Evolutionary conservation across 2,329 filamentous ascomycete species (phyloP).

Genomic region (Cladosporium phlei): DNA sequence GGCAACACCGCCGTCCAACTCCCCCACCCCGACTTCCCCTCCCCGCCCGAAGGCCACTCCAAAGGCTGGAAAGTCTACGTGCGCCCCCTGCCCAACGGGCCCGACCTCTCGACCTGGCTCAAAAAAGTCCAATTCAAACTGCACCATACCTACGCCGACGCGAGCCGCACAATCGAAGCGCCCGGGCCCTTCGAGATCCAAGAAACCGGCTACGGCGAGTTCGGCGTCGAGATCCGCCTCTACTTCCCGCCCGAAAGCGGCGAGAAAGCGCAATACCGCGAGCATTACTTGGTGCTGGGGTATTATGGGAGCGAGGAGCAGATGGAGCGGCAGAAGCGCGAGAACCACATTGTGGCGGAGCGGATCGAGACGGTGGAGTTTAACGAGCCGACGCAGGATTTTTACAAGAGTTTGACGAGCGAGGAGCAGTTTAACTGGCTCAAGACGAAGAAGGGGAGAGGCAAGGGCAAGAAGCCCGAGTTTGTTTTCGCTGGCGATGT

Average conservation of each 20-base stretch:
- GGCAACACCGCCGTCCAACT: slow-evolving; percentile 50
- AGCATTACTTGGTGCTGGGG: slow-evolving; percentile 86
- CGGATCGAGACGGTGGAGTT: slow-evolving; percentile 93
- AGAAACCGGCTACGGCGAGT: slow-evolving; percentile 97
- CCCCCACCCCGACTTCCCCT: slow-evolving; percentile 71
- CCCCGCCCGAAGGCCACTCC: slow-evolving; percentile 82
- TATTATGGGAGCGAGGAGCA: slow-evolving; percentile 78
- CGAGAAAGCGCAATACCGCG: slow-evolving; percentile 94
- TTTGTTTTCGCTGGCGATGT: slow-evolving; percentile 54
- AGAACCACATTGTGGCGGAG: slow-evolving; percentile 67
- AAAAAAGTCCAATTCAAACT: slow-evolving; percentile 97
- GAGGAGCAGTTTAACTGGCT: slow-evolving; percentile 57
- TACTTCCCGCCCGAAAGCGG: slow-evolving; percentile 83
- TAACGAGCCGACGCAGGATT: slow-evolving; percentile 90
- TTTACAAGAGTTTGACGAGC: slow-evolving; percentile 79
- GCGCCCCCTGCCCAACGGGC: slow-evolving; percentile 76
- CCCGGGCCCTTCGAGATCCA: slow-evolving; percentile 72
- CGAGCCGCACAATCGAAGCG: slow-evolving; percentile 76
- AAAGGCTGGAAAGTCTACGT: slow-evolving; percentile 97
- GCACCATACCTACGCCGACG: slow-evolving; percentile 93
- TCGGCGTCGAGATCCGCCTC: slow-evolving; percentile 90
- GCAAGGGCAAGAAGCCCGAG: slow-evolving; percentile 46
- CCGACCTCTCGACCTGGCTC: slow-evolving; percentile 88
- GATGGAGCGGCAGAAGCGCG: slow-evolving; percentile 59
- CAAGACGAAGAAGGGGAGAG: slow-evolving; percentile 53